Evolutionary conservation across 768 basidiomycete species (phyloP).

Genomic region (Russula abietina): DNA sequence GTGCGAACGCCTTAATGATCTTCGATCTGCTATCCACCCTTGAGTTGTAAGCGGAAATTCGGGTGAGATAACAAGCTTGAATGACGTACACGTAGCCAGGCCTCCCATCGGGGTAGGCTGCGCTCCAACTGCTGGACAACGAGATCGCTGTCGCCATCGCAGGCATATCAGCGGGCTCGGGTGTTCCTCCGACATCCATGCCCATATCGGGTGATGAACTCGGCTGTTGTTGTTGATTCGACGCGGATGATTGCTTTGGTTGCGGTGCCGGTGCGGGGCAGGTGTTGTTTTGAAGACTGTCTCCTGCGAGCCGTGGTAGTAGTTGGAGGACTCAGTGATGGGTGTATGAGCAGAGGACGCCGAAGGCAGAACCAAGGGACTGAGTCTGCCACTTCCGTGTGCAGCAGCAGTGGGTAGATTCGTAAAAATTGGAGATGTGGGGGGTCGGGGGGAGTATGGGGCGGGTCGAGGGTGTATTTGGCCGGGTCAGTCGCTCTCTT

Average conservation of each 20-base stretch:
- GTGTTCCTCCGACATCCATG: slow-evolving; percentile 49
- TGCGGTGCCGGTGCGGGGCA: too few species aligned
- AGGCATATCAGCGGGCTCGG: slow-evolving; percentile 42
- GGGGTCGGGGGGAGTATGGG: neutral
- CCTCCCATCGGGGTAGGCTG: slow-evolving; percentile 64
- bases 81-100: too few species aligned
- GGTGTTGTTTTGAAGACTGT: too few species aligned
- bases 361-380: neutral
- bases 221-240: slow-evolving; percentile 21
- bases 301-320: neutral
- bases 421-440: slow-evolving; percentile 1
- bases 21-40: too few species aligned
- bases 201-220: slow-evolving; percentile 49
- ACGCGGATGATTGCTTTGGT: too few species aligned
- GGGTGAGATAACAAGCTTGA: too few species aligned
- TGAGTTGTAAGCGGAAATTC: too few species aligned
- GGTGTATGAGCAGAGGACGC: neutral
- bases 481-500: neutral
- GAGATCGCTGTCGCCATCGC: slow-evolving; percentile 63
- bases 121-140: slow-evolving; percentile 72
- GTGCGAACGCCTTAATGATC: too few species aligned
- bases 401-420: neutral
- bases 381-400: neutral
- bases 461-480: neutral
- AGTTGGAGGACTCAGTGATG: neutral